Evolutionary conservation across 768 basidiomycete genomes (phyloP).

Genomic region (Dacryopinax spathularia): DNA sequence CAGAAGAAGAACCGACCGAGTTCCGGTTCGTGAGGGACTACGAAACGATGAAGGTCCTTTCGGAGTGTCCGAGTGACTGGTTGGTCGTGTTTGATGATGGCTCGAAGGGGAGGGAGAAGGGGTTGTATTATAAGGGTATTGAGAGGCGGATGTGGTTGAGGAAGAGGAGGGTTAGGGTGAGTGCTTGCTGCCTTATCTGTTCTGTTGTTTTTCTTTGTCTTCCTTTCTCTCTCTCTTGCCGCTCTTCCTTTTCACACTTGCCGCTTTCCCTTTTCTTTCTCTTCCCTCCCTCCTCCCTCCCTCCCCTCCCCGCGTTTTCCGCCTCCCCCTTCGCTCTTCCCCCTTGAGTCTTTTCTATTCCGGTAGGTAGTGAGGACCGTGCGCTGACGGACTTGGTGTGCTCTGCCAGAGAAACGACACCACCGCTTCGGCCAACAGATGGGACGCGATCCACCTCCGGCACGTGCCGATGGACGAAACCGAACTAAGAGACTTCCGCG

Average conservation of each 20-base stretch:
- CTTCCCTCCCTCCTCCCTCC: not conserved
- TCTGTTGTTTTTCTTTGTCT: not conserved
- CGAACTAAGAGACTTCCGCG: constrained; percentile 64
- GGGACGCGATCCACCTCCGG: constrained; percentile 62
- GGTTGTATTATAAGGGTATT: constrained; percentile 81
- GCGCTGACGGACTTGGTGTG: too few relatives aligned
- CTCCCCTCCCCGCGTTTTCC: not conserved
- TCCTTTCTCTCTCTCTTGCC: constrained; percentile 8
- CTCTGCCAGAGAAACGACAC: constrained; percentile 41
- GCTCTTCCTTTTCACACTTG: not conserved
- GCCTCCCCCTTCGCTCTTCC: too few relatives aligned
- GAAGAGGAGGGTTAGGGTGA: constrained; percentile 67
- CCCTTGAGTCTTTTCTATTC: too few relatives aligned
- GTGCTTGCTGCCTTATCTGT: constrained; percentile 18
- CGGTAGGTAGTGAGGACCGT: too few relatives aligned
- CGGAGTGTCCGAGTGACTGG: constrained; percentile 75
- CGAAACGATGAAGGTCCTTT: constrained; percentile 73
- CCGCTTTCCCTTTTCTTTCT: too few relatives aligned
- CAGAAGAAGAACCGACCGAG: constrained; percentile 38
- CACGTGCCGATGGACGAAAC: constrained; percentile 59
- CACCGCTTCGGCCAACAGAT: constrained; percentile 54
- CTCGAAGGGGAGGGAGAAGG: constrained; percentile 33
- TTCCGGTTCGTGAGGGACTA: constrained; percentile 75
- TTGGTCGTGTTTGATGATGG: constrained; percentile 60
- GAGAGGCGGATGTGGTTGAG: constrained; percentile 78